These are phyloP conservation scores for Crithidia brevicula DNA, from an alignment of 208 protist species.

Conservation along the genomic window DNA sequence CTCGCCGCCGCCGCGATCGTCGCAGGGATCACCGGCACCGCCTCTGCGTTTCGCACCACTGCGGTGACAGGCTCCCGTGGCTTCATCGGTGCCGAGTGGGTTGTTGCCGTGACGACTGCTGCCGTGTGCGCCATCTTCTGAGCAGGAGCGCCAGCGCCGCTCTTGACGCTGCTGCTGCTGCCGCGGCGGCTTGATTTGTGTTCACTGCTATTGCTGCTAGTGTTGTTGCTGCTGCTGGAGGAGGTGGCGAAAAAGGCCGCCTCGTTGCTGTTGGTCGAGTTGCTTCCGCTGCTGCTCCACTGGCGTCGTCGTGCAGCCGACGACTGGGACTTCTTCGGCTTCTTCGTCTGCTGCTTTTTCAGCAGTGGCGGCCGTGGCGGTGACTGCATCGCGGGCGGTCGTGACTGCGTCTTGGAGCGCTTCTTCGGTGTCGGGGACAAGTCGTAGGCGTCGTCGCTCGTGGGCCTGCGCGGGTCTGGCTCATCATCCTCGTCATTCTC, in stretches of 20 bases:
- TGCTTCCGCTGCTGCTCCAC: constrained; percentile 8
- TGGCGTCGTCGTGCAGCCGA: background rate
- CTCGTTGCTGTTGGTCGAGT: constrained; percentile 28
- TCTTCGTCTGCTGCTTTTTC: background rate
- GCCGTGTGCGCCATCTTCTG: too few relatives aligned
- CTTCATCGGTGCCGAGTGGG: too few relatives aligned
- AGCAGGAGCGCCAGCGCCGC: too few relatives aligned
- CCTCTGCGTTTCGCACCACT: too few relatives aligned
- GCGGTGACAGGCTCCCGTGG: too few relatives aligned
- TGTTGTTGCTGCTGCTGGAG: background rate
- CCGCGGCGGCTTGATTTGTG: background rate
- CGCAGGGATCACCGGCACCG: too few relatives aligned
- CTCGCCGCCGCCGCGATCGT: too few relatives aligned
- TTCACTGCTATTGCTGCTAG: constrained; percentile 3
- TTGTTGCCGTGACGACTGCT: too few relatives aligned
- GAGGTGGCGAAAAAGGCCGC: constrained; percentile 35
- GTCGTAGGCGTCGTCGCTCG: constrained; percentile 24
- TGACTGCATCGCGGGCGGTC: background rate
- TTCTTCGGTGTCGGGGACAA: constrained; percentile 57
- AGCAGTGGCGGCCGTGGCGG: background rate
- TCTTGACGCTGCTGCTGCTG: background rate
- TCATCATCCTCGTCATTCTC: constrained; percentile 5
- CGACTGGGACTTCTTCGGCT: background rate
- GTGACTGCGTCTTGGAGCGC: constrained; percentile 57
- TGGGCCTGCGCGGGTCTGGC: constrained; percentile 19